Evolutionary conservation across 2,329 filamentous ascomycete species (phyloP).

Genomic region (Penicillium sp.): DNA sequence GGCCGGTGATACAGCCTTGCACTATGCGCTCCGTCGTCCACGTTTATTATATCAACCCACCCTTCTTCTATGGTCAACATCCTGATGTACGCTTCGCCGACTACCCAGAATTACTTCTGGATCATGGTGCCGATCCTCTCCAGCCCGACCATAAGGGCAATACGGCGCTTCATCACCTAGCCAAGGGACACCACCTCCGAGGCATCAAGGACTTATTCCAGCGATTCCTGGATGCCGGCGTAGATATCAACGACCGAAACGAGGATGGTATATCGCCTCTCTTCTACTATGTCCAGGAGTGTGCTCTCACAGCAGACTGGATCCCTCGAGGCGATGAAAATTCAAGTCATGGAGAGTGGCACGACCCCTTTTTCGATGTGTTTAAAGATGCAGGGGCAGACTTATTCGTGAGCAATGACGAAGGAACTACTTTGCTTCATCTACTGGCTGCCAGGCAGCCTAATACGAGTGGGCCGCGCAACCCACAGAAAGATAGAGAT

Average conservation of each 20-base stretch:
- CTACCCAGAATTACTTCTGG: constrained; percentile 1
- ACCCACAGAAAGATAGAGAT: too few species aligned
- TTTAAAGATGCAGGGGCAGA: too few species aligned
- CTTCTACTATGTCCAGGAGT: neutral
- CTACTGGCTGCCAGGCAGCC: too few species aligned
- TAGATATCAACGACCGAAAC: neutral
- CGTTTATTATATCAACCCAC: too few species aligned
- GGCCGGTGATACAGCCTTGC: constrained; percentile 1
- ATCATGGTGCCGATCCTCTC: constrained; percentile 4
- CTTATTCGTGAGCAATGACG: too few species aligned
- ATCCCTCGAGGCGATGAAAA: too few species aligned
- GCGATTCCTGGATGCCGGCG: neutral
- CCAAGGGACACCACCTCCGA: neutral
- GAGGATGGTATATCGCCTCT: neutral
- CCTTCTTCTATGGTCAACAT: too few species aligned
- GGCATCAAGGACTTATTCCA: neutral
- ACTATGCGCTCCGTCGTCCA: neutral
- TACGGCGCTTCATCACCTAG: neutral
- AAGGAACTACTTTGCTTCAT: too few species aligned
- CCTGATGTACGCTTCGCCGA: neutral
- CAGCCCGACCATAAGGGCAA: constrained; percentile 4
- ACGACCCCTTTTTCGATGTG: too few species aligned
- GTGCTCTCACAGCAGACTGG: too few species aligned
- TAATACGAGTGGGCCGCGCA: too few species aligned
- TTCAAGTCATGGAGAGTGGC: too few species aligned